Evolutionary conservation across 1,139 yeast genomes (phyloP).

Genomic region (Tardiomyces depauwii): DNA sequence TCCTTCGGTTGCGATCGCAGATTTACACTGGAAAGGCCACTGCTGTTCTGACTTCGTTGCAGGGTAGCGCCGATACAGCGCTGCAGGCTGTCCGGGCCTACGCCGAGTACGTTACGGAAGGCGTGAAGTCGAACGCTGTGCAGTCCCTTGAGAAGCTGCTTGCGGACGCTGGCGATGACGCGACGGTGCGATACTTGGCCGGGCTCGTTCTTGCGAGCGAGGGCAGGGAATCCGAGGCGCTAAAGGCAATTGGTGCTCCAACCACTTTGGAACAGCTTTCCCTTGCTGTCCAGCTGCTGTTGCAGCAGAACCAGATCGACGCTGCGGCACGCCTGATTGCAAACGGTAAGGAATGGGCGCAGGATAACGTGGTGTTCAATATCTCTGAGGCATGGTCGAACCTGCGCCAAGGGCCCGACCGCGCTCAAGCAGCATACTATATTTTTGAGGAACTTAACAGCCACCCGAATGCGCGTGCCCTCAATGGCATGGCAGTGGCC

Average conservation of each 20-base stretch:
- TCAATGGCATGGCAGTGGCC: conserved; percentile 37
- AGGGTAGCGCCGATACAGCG: conserved; percentile 9
- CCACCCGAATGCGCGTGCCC: conserved; percentile 38
- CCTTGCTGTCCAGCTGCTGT: conserved; percentile 26
- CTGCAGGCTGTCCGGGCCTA: conserved; percentile 16
- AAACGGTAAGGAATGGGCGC: conserved; percentile 37
- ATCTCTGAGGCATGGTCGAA: conserved; percentile 58
- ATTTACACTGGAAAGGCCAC: conserved; percentile 24
- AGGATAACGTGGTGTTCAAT: conserved; percentile 58
- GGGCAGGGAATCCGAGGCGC: conserved; percentile 23
- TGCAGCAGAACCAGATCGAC: conserved; percentile 23
- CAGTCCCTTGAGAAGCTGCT: conserved; percentile 14
- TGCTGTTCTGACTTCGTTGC: conserved; percentile 19
- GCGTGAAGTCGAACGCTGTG: conserved; percentile 11
- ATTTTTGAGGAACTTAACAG: conserved; percentile 56
- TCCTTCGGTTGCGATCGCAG: conserved; percentile 25
- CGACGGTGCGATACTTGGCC: conserved; percentile 23
- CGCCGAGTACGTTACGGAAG: conserved; percentile 14
- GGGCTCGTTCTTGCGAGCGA: conserved; percentile 23
- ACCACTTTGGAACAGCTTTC: conserved; percentile 28
- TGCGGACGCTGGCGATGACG: conserved; percentile 12
- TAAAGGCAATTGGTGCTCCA: conserved; percentile 22
- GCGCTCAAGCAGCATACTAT: conserved; percentile 51
- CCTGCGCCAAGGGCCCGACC: conserved; percentile 45
- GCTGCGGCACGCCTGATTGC: conserved; percentile 25